Evolutionary conservation across 2,329 filamentous ascomycete genomes (phyloP).

Genomic region (Botrytis sinoallii): DNA sequence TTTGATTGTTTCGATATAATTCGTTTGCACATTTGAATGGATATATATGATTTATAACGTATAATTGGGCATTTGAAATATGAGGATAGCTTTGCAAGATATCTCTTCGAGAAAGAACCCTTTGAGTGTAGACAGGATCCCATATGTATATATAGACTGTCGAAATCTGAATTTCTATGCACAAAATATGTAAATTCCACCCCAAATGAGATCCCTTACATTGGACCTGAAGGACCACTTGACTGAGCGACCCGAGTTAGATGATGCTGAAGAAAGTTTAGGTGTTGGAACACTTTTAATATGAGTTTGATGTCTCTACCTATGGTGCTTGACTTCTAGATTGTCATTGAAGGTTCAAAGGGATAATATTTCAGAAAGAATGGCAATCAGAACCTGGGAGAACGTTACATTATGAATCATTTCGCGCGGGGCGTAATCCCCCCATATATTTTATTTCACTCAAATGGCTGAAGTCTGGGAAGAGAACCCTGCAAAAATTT

Average conservation of each 20-base stretch:
- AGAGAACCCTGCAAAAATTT: constrained; percentile 4
- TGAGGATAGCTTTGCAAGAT: neutral
- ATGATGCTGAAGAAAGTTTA: neutral
- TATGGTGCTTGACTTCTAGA: neutral
- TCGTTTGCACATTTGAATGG: neutral
- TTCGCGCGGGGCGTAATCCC: neutral
- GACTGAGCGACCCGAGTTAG: neutral
- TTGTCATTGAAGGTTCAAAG: neutral
- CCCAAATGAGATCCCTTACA: neutral
- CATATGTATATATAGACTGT: neutral
- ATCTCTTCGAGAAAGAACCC: neutral
- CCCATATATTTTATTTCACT: neutral
- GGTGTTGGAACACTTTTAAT: neutral
- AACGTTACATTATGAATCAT: neutral
- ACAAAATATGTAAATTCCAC: neutral
- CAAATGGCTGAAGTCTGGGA: constrained; percentile 6
- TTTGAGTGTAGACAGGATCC: neutral
- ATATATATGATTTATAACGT: too few species aligned
- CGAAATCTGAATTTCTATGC: neutral
- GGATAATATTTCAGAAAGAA: neutral
- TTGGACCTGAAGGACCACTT: neutral
- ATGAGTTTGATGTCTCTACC: neutral
- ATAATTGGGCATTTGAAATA: neutral
- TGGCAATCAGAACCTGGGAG: neutral
- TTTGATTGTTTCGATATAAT: neutral